Evolutionary conservation across 352 stramenopile species (phyloP).

Genomic region (Phytophthora melonis): DNA sequence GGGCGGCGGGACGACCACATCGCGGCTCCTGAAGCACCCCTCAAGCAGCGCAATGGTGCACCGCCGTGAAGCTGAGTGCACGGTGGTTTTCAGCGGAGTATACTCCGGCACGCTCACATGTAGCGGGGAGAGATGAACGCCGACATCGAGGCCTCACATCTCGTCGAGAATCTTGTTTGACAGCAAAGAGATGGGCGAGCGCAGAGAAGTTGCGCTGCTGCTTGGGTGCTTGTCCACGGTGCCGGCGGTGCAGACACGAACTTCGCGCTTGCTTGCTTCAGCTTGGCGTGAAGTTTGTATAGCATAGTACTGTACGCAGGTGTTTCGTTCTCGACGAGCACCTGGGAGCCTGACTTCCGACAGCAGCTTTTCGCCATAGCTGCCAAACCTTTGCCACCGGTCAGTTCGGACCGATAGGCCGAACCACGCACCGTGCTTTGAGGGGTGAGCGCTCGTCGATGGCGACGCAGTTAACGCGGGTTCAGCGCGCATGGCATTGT

Average conservation of each 20-base stretch:
- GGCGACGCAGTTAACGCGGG: no score
- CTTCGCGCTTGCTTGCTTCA: background rate
- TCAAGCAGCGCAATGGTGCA: background rate
- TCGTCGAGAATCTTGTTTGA: slow-evolving; percentile 5
- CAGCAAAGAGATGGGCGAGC: slow-evolving; percentile 8
- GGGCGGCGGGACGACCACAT: background rate
- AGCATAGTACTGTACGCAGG: background rate
- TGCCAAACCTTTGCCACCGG: no score
- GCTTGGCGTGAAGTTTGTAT: background rate
- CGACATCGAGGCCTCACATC: background rate
- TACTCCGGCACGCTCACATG: slow-evolving; percentile 4
- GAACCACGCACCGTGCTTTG: no score
- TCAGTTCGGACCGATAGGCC: no score
- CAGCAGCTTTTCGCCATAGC: no score
- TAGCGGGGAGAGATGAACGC: background rate
- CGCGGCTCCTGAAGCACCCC: background rate
- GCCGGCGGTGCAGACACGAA: slow-evolving; percentile 2
- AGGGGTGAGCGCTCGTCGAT: no score
- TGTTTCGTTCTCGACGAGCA: background rate
- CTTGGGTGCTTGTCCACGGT: slow-evolving; percentile 2
- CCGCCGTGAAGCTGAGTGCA: background rate
- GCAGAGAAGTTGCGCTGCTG: background rate
- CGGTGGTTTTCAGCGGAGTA: background rate
- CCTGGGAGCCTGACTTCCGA: no score
- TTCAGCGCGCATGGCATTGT: no score